Evolutionary conservation across 768 basidiomycete genomes (phyloP).

Genomic region (Kwoniella dendrophila): DNA sequence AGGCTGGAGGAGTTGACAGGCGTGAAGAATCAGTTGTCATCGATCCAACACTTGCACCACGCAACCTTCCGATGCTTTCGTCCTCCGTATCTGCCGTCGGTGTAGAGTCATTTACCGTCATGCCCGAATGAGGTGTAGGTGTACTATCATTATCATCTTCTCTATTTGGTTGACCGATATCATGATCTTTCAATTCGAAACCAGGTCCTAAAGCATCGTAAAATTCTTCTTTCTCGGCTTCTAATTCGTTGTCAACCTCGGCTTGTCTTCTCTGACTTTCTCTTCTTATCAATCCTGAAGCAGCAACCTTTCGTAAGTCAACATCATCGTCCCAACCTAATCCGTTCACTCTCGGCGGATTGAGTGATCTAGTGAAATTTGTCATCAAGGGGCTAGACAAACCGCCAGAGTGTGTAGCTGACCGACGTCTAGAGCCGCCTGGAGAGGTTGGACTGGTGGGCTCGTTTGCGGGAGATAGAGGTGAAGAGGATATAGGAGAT

Average conservation of each 20-base stretch:
- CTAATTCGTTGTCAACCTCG: constrained; percentile 17
- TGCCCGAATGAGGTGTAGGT: constrained; percentile 3
- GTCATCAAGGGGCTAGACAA: not conserved
- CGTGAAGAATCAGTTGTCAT: constrained; percentile 33
- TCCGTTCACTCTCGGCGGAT: constrained; percentile 10
- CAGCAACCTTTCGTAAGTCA: constrained; percentile 30
- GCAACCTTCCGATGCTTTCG: constrained; percentile 13
- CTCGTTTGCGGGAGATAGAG: constrained; percentile 1
- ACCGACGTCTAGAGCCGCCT: constrained; percentile 32
- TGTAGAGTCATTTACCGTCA: not conserved
- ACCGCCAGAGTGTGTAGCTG: constrained; percentile 43
- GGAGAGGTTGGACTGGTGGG: constrained; percentile 13
- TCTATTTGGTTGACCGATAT: not conserved
- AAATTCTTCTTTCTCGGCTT: constrained; percentile 22
- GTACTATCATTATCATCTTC: constrained; percentile 4
- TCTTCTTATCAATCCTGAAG: constrained; percentile 25
- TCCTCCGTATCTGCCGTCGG: constrained; percentile 3
- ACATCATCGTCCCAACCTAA: constrained; percentile 38
- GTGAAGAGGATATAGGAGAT: constrained; percentile 20
- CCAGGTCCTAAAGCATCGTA: constrained; percentile 17
- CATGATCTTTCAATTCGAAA: not conserved
- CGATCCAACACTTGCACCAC: constrained; percentile 35
- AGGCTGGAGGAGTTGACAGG: constrained; percentile 27
- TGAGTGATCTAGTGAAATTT: not conserved
- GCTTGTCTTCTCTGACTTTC: constrained; percentile 21